phyloP scores from a whole-genome alignment of 2,329 filamentous ascomycete genomes.

The Chaetomium strumarium region DNA sequence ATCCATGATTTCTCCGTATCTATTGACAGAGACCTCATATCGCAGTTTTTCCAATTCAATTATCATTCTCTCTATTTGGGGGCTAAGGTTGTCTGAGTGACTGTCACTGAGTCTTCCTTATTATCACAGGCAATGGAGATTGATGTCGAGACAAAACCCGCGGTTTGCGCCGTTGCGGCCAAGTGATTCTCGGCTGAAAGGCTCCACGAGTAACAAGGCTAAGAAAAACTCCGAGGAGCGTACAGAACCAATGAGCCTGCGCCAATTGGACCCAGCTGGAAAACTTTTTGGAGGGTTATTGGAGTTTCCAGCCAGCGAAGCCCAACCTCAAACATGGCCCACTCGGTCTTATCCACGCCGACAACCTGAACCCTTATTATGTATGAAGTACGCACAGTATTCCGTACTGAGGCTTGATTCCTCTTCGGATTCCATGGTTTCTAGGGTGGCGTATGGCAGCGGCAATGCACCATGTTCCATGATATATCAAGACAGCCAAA shows the following conservation, averaged over 20 bases:
- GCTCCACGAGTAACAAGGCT: conserved; percentile 23
- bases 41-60: conserved; percentile 5
- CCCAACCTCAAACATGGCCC: background rate
- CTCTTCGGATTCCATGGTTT: too few relatives aligned
- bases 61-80: too few relatives aligned
- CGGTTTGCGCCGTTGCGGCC: conserved; percentile 12
- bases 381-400: too few relatives aligned
- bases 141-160: conserved; percentile 5
- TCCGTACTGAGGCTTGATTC: too few relatives aligned
- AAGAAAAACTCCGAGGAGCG: conserved; percentile 12
- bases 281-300: conserved; percentile 13
- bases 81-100: too few relatives aligned
- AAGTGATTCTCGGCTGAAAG: conserved; percentile 22
- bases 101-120: too few relatives aligned
- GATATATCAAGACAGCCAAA: too few relatives aligned
- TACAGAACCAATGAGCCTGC: conserved; percentile 13
- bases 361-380: too few relatives aligned
- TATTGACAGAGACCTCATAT: background rate
- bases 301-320: conserved; percentile 2
- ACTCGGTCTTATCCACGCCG: background rate
- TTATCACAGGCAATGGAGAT: conserved; percentile 3
- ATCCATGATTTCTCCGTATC: too few relatives aligned
- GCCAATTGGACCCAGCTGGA: conserved; percentile 12
- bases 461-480: too few relatives aligned
- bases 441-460: too few relatives aligned